A percentile compares a stretch with the other conserved stretches of the same genome.
phyloP scores from a whole-genome alignment of 2,329 filamentous ascomycete species.

The Venturia oleaginea region DNA sequence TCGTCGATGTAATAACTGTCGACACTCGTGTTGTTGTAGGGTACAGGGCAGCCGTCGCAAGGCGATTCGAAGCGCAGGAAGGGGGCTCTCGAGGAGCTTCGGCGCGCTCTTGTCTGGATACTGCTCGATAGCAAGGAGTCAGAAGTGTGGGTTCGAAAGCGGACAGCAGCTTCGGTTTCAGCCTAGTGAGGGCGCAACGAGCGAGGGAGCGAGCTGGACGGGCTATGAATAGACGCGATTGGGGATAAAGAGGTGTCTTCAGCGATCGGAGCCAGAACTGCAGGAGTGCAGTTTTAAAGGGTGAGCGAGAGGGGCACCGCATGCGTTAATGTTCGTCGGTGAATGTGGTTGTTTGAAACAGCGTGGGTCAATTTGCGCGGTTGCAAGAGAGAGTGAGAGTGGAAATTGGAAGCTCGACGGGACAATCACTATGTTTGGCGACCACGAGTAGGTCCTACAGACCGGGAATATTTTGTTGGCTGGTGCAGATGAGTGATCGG shows the following conservation, averaged over 20 bases:
- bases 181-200: constrained; percentile 6
- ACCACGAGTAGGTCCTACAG: background rate
- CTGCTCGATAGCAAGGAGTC: background rate
- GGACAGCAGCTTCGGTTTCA: background rate
- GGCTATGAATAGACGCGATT: constrained; percentile 6
- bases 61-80: background rate
- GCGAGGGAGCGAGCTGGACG: background rate
- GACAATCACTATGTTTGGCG: background rate
- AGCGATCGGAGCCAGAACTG: background rate
- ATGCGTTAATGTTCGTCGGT: background rate
- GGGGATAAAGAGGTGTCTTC: background rate
- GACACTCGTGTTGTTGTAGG: background rate
- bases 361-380: background rate
- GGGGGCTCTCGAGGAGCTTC: background rate
- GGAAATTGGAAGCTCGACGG: background rate
- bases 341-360: constrained; percentile 3
- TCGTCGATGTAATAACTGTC: background rate
- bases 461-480: background rate
- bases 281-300: background rate
- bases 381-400: constrained; percentile 11
- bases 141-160: background rate
- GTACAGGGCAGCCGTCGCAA: background rate
- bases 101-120: background rate
- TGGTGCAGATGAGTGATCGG: background rate
- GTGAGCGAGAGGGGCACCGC: background rate